These are phyloP conservation scores for Coemansia sp. DNA, from an alignment of 192 early-diverging fungal genomes.

Conservation along the genomic window DNA sequence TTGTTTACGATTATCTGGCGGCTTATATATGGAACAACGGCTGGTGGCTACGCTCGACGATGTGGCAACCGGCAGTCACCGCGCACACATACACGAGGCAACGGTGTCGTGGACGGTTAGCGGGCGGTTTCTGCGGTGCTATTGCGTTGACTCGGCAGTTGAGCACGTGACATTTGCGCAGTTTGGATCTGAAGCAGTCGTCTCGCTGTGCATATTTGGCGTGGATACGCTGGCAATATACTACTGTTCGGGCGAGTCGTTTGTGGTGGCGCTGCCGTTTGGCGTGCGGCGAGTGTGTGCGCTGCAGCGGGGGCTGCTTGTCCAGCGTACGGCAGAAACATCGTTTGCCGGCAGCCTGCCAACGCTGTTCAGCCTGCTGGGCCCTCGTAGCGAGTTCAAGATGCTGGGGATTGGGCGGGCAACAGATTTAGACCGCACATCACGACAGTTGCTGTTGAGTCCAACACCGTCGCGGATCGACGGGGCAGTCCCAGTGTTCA, in stretches of 20 bases:
- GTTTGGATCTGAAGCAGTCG: constrained; percentile 14
- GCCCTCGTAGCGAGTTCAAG: constrained; percentile 44
- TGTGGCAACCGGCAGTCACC: constrained; percentile 22
- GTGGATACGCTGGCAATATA: constrained; percentile 33
- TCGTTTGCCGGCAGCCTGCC: constrained; percentile 19
- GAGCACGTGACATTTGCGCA: constrained; percentile 35
- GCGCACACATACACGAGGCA: constrained; percentile 8
- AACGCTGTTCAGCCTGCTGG: constrained; percentile 42
- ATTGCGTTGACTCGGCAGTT: constrained; percentile 2
- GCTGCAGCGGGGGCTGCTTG: constrained; percentile 38
- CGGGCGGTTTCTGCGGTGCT: constrained; percentile 37
- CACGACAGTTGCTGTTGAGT: constrained; percentile 25
- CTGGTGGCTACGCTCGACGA: constrained; percentile 31
- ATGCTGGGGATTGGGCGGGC: constrained; percentile 38
- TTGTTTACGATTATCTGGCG: not conserved
- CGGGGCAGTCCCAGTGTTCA: constrained; percentile 27
- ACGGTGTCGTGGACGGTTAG: constrained; percentile 31
- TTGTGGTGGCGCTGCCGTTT: constrained; percentile 36
- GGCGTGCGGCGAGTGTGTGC: constrained; percentile 24
- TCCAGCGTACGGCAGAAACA: constrained; percentile 29
- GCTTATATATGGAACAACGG: not conserved
- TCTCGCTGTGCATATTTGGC: constrained; percentile 41
- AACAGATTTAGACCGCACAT: constrained; percentile 19
- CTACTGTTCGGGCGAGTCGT: constrained; percentile 36
- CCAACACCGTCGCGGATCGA: constrained; percentile 22